phyloP scores from a whole-genome alignment of 306 rosid genomes.

The Quercus dentata region DNA sequence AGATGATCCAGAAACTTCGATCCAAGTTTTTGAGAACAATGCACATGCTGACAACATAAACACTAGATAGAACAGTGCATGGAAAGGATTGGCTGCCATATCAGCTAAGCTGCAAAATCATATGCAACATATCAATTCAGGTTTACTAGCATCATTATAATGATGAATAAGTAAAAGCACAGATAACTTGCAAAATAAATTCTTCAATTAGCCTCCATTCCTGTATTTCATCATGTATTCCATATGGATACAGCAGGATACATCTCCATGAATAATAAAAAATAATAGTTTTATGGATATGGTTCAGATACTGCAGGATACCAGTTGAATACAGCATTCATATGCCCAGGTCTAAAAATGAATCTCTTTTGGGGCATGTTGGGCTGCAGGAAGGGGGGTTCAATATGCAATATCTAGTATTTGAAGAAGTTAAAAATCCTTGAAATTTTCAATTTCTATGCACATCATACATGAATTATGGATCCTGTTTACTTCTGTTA shows the following conservation, averaged over 20 bases:
- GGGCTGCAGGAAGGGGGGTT: neutral
- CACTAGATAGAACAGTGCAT: constrained; percentile 81
- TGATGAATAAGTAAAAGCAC: neutral
- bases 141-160: neutral
- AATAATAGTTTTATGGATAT: neutral
- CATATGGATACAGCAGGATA: neutral
- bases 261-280: neutral
- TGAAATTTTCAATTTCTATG: too few relatives aligned
- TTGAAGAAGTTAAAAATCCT: neutral
- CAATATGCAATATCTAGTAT: neutral
- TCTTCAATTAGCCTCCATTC: neutral
- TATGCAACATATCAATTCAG: constrained; percentile 4
- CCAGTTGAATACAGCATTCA: neutral
- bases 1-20: constrained; percentile 96
- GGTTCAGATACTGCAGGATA: neutral
- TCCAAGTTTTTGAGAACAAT: constrained; percentile 92
- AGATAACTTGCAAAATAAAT: neutral
- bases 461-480: neutral
- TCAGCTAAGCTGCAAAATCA: constrained; percentile 78
- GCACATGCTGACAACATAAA: constrained; percentile 94
- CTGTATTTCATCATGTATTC: neutral
- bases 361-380: neutral
- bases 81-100: constrained; percentile 97
- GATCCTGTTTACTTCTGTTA: neutral
- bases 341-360: neutral